Evolutionary conservation across 495 filamentous ascomycete genomes (phyloP).

Genomic region (Paragyromitra xinjiangensis): DNA sequence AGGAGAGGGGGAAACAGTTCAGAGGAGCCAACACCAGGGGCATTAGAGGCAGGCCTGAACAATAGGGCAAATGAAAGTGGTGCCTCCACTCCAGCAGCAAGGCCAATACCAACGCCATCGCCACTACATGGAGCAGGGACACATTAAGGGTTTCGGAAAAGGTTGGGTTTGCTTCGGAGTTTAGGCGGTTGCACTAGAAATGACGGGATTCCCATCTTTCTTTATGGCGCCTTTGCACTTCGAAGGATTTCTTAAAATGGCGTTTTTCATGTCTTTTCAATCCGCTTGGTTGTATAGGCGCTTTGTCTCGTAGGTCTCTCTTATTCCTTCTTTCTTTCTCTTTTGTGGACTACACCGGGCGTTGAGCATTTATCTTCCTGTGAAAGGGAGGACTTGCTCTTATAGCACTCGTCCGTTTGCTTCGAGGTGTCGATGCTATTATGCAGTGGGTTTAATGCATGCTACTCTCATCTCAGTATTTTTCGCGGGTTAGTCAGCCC

Average conservation of each 20-base stretch:
- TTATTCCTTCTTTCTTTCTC: constrained; percentile 13
- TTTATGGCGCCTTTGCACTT: constrained; percentile 23
- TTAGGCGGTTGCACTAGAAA: constrained; percentile 28
- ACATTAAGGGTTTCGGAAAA: constrained; percentile 21
- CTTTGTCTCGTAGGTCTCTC: constrained; percentile 14
- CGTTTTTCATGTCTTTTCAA: constrained; percentile 14
- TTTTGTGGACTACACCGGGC: constrained; percentile 16
- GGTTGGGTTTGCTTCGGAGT: constrained; percentile 1
- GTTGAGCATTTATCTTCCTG: constrained; percentile 25
- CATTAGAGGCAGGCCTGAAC: constrained; percentile 37
- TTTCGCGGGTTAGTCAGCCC: constrained; percentile 13
- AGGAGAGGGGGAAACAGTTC: constrained; percentile 9
- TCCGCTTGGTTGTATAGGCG: constrained; percentile 32
- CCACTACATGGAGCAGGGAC: constrained; percentile 24
- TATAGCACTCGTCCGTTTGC: constrained; percentile 14
- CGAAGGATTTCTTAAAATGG: constrained; percentile 32
- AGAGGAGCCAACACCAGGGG: constrained; percentile 39
- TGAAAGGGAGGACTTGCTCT: constrained; percentile 17
- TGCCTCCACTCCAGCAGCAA: constrained; percentile 4
- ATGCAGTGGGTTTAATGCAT: constrained; percentile 38
- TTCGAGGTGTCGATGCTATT: constrained; percentile 19
- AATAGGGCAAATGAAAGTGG: constrained; percentile 11
- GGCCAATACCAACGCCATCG: constrained; percentile 22
- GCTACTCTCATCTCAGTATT: constrained; percentile 24
- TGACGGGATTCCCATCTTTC: constrained; percentile 25